Evolutionary conservation across 371 early-diverging fungal species (phyloP).

Genomic region (Batkoa obscura): DNA sequence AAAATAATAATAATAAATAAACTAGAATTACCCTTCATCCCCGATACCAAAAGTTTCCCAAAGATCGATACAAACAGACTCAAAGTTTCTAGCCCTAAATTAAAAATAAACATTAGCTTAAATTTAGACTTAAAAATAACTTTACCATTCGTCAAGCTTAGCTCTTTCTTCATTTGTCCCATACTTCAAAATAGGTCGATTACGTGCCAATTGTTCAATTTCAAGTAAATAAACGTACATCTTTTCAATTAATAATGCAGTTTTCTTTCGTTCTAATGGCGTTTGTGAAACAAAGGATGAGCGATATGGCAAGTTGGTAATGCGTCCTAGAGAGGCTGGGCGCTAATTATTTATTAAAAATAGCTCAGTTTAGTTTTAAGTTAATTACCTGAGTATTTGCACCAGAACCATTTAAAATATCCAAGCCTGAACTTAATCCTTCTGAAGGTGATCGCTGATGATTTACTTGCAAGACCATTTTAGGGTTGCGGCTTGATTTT

Average conservation of each 20-base stretch:
- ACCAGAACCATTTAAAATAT: too few relatives aligned
- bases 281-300: constrained; percentile 7
- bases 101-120: neutral
- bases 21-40: constrained; percentile 11
- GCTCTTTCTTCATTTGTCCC: constrained; percentile 22
- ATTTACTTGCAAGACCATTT: constrained; percentile 59
- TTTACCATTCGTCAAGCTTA: constrained; percentile 17
- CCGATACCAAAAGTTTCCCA: constrained; percentile 9
- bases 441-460: too few relatives aligned
- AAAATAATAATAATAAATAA: constrained; percentile 14
- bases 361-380: neutral
- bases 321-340: neutral
- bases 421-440: too few relatives aligned
- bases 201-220: constrained; percentile 61
- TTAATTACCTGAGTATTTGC: neutral
- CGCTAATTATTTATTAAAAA: neutral
- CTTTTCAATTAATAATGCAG: constrained; percentile 53
- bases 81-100: neutral
- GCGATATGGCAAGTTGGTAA: neutral
- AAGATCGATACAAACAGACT: constrained; percentile 8
- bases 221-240: constrained; percentile 54
- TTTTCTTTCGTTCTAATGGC: constrained; percentile 28
- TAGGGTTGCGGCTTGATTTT: constrained; percentile 71
- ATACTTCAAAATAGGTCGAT: constrained; percentile 16
- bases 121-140: neutral